Evolutionary conservation across 1,139 yeast species (phyloP).

Genomic region (Kurtzmaniella quercitrusa): DNA sequence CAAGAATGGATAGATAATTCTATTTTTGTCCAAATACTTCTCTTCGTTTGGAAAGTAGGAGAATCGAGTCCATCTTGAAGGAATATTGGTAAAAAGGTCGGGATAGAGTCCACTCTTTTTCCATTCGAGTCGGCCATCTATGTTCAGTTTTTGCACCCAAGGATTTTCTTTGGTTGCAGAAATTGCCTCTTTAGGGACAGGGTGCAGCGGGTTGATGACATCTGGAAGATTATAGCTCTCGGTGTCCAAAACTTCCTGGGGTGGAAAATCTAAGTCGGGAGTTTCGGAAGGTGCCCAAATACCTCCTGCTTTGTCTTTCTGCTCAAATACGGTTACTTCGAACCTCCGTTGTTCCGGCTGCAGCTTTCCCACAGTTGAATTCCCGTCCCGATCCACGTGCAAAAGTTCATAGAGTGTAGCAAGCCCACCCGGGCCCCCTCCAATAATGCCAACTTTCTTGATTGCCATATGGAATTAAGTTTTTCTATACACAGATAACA

Average conservation of each 20-base stretch:
- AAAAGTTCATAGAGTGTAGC: constrained; percentile 32
- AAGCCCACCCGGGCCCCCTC: constrained; percentile 37
- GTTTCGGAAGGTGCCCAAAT: constrained; percentile 27
- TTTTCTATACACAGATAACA: no score
- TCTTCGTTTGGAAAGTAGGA: constrained; percentile 31
- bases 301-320: constrained; percentile 29
- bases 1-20: constrained; percentile 36
- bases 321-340: constrained; percentile 30
- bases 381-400: constrained; percentile 29
- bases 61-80: constrained; percentile 39
- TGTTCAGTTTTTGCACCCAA: constrained; percentile 8
- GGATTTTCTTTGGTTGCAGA: constrained; percentile 17
- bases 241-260: constrained; percentile 24
- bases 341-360: constrained; percentile 17
- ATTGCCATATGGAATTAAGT: constrained; percentile 9
- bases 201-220: constrained; percentile 19
- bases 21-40: constrained; percentile 20
- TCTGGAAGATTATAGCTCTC: constrained; percentile 24
- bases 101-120: constrained; percentile 38
- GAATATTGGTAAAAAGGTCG: constrained; percentile 44
- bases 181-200: constrained; percentile 14
- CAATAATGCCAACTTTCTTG: constrained; percentile 28
- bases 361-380: constrained; percentile 21
- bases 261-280: constrained; percentile 26
- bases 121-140: constrained; percentile 30